These are phyloP conservation scores for Cephaloascus albidus DNA, from an alignment of 805 yeast species.

Conservation along the genomic window DNA sequence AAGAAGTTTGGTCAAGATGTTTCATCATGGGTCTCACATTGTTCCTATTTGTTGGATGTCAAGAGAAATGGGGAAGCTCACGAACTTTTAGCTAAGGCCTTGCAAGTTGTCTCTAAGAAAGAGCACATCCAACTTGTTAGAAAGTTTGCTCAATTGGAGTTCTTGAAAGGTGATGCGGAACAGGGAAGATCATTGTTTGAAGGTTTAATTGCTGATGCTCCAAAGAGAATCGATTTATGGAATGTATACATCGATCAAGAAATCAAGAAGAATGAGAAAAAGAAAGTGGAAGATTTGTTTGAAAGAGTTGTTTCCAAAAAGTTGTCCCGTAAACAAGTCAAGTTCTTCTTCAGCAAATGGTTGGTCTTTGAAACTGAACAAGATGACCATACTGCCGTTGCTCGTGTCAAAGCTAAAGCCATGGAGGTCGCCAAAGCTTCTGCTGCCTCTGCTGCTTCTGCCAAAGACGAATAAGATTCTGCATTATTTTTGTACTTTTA, in stretches of 20 bases:
- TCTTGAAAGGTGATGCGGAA: slow-evolving; percentile 79
- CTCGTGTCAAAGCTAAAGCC: slow-evolving; percentile 87
- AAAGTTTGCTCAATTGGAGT: slow-evolving; percentile 86
- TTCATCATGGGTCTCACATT: slow-evolving; percentile 76
- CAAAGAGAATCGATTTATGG: slow-evolving; percentile 91
- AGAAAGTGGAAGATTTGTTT: slow-evolving; percentile 66
- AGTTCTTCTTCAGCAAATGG: slow-evolving; percentile 93
- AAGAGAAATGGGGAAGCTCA: slow-evolving; percentile 53
- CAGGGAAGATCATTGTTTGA: slow-evolving; percentile 93
- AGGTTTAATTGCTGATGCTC: slow-evolving; percentile 82
- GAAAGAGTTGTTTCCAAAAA: slow-evolving; percentile 69
- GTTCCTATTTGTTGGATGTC: slow-evolving; percentile 61
- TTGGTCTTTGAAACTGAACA: slow-evolving; percentile 63
- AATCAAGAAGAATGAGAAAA: slow-evolving; percentile 58
- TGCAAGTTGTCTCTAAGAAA: slow-evolving; percentile 62
- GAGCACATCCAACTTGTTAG: slow-evolving; percentile 72
- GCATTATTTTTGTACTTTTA: background rate
- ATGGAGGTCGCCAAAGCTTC: slow-evolving; percentile 51
- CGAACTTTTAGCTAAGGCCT: slow-evolving; percentile 63
- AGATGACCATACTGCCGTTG: slow-evolving; percentile 61
- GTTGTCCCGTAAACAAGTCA: slow-evolving; percentile 80
- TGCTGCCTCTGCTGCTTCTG: too few relatives aligned
- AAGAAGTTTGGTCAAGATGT: slow-evolving; percentile 71
- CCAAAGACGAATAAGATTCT: background rate
- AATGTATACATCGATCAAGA: slow-evolving; percentile 93